Conservation (phyloP, 2,329 filamentous ascomycete genomes). For the Colletotrichum paranaense region DNA sequence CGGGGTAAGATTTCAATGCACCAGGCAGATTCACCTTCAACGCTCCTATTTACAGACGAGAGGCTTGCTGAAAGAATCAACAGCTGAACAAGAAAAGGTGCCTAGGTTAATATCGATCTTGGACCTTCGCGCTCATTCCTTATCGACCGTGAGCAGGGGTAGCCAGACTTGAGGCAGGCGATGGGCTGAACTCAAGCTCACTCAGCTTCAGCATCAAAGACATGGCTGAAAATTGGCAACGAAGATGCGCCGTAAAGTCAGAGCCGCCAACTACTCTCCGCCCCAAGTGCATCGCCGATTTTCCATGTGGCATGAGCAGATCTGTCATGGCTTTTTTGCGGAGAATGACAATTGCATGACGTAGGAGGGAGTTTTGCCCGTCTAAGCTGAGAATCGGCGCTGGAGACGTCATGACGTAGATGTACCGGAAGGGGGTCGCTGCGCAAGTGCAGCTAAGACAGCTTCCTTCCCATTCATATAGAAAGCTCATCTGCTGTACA, state of each 20-base stretch:
- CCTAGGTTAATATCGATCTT: neutral
- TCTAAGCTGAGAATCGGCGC: slow-evolving; percentile 31
- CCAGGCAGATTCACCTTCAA: neutral
- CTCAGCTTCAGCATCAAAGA: neutral
- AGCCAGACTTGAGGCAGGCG: slow-evolving; percentile 2
- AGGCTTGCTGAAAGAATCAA: neutral
- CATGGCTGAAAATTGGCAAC: slow-evolving; percentile 13
- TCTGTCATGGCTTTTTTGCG: slow-evolving; percentile 26
- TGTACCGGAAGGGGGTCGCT: slow-evolving; percentile 12
- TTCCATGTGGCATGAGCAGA: slow-evolving; percentile 19
- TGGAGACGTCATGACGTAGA: slow-evolving; percentile 33
- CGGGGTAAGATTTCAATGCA: neutral
- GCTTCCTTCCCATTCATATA: neutral
- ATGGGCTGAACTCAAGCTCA: neutral
- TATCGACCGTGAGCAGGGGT: slow-evolving; percentile 5
- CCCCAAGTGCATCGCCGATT: slow-evolving; percentile 19
- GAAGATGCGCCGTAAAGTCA: neutral
- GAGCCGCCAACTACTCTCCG: neutral
- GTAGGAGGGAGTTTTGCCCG: slow-evolving; percentile 25
- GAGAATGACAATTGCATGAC: slow-evolving; percentile 28
- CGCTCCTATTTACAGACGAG: neutral
- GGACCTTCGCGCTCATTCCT: neutral
- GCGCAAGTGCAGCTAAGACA: neutral
- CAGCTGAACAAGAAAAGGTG: neutral
- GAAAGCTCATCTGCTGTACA: slow-evolving; percentile 5